Evolutionary conservation across 1,284 basidiomycete genomes (phyloP).

Genomic region (Fistulina hepatica): DNA sequence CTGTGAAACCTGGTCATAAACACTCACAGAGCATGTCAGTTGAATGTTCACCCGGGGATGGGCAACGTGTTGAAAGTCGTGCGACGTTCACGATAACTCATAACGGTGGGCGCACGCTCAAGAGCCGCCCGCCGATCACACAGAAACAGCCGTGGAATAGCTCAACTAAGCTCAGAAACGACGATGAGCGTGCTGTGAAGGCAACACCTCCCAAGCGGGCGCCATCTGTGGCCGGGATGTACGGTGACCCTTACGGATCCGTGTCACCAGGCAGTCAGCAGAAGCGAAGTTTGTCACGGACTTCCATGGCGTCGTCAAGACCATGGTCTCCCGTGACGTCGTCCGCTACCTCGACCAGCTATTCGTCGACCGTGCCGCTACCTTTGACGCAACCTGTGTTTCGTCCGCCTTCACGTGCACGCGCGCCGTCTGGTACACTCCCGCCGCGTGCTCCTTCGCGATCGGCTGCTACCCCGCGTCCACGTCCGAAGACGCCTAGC

Average conservation of each 20-base stretch:
- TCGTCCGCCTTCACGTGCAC: constrained; percentile 30
- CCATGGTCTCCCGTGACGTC: constrained; percentile 72
- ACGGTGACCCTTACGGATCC: constrained; percentile 35
- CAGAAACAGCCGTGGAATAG: constrained; percentile 68
- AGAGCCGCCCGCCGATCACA: too few relatives aligned
- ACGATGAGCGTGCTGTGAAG: constrained; percentile 41
- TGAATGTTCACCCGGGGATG: constrained; percentile 51
- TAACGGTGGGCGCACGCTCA: too few relatives aligned
- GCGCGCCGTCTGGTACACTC: constrained; percentile 32
- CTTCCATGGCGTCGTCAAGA: constrained; percentile 65
- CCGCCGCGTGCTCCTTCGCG: constrained; percentile 28
- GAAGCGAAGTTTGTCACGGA: constrained; percentile 55
- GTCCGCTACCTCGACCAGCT: constrained; percentile 57
- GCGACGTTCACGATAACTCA: too few relatives aligned
- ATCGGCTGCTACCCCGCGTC: constrained; percentile 39
- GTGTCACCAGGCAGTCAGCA: constrained; percentile 30
- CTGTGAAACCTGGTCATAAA: constrained; percentile 48
- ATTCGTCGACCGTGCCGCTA: constrained; percentile 33
- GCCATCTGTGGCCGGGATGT: constrained; percentile 34
- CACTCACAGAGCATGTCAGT: constrained; percentile 60
- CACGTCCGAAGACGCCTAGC: constrained; percentile 65
- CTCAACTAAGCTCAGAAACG: constrained; percentile 55
- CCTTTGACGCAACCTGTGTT: constrained; percentile 14
- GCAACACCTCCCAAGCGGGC: constrained; percentile 38
- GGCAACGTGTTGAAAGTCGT: too few relatives aligned